Base-by-base conservation (phyloP, 225 moss, liverwort and hornwort species). In the Marchantia polymorpha region DNA sequence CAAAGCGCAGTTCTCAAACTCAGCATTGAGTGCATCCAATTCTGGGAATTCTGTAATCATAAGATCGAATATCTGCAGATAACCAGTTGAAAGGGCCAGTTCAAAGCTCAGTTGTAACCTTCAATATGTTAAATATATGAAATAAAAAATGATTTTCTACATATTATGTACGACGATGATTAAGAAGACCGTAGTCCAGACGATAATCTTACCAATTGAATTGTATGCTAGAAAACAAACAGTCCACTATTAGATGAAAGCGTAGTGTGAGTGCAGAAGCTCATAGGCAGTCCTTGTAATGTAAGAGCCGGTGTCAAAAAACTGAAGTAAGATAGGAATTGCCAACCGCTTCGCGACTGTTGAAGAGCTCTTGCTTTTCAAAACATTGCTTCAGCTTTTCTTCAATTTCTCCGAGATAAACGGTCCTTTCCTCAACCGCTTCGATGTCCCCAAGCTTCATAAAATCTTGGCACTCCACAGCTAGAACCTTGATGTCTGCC, bases 361-460 rank as follows among this genome's bases (percentile, higher is more conserved):
- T 92, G 79, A 83, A 92, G 49, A 92, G 83, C 64, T 92, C 92
- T 73, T 84, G 85, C 64, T 81, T 86, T 17, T 86, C 80, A 69
- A 83, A 81, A n/a, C 83, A 88, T 69, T 78, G 75, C 50, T 82
- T 84, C 65, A 92, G 84, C 75, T 92, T 90, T 22, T 85, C 85
- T 86, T 90, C 90, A 82, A 92, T 89, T 83, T 92, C 92, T 51
- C 83, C 83, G 0, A 92, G 79, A 78, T 87, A 86, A 55, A 90
- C 90, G 49, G 84, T 85, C 12, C 90, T 84, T 65, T 92, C 92
- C 78, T 92, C 92, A 72, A 90, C 89, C 66, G 83, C 74, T 73
- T 85, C 86, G 29, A 92, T 87, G 49, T 90, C 92, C 54, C 92
- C 92, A 15, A 92, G 85, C 73, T 90, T 88, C 89, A 90, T 92